A percentile compares a stretch with the other conserved stretches of the same genome.
Evolutionary conservation across 225 moss, liverwort and hornwort genomes (phyloP).

Genomic region (Marchantia paleacea): DNA sequence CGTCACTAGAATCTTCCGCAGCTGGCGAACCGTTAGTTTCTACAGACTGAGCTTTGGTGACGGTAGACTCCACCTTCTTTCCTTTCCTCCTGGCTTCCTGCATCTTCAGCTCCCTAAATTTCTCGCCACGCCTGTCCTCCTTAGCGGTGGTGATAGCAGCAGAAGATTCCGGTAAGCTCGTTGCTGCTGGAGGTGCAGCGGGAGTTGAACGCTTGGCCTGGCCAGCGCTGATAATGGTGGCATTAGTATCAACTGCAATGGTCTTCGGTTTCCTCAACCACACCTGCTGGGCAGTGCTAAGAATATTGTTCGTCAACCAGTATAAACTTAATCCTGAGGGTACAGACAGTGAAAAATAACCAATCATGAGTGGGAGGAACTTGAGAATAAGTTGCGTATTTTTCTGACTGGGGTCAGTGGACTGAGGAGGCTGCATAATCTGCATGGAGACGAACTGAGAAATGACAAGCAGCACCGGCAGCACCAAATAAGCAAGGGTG

Average conservation of each 20-base stretch:
- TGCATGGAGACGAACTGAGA: constrained; percentile 97
- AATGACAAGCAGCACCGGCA: constrained; percentile 73
- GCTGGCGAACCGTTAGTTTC: constrained; percentile 15
- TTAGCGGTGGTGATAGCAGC: constrained; percentile 26
- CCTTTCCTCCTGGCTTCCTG: constrained; percentile 39
- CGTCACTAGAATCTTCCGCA: constrained; percentile 6
- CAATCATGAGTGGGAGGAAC: constrained; percentile 97
- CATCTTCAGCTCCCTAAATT: constrained; percentile 44
- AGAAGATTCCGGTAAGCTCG: constrained; percentile 16
- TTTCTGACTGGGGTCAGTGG: constrained; percentile 66
- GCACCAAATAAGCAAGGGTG: constrained; percentile 67
- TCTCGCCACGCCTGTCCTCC: constrained; percentile 61
- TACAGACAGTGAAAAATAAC: constrained; percentile 92
- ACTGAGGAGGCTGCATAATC: constrained; percentile 96
- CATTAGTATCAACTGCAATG: constrained; percentile 58
- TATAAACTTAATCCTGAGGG: constrained; percentile 95
- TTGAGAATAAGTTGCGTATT: constrained; percentile 82
- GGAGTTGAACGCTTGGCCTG: constrained; percentile 84
- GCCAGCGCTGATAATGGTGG: constrained; percentile 77
- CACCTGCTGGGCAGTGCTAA: constrained; percentile 96
- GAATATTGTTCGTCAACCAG: constrained; percentile 96
- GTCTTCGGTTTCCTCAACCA: constrained; percentile 69
- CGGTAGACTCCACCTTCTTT: constrained; percentile 28
- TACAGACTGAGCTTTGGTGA: constrained; percentile 13
- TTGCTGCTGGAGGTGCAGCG: constrained; percentile 42